Percentiles rank a stretch among this genome's conserved stretches.
phyloP scores from a whole-genome alignment of 495 filamentous ascomycete species.

The Talaromyces nanjingensis region DNA sequence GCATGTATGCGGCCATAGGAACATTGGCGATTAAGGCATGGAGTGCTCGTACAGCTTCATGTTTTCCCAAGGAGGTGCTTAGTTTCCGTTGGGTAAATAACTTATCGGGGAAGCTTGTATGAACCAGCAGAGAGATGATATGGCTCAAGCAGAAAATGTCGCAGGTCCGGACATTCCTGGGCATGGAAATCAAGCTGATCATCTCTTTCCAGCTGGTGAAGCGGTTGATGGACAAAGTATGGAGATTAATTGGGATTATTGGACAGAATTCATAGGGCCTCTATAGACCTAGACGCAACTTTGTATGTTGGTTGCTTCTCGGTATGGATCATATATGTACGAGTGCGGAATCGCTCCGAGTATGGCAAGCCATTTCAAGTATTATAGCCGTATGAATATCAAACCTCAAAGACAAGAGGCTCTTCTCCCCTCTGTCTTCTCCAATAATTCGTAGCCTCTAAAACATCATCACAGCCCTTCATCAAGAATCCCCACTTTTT shows the following conservation, averaged over 20 bases:
- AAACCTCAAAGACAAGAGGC: slow-evolving; percentile 9
- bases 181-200: neutral
- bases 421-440: slow-evolving; percentile 30
- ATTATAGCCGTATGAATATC: neutral
- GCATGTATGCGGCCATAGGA: neutral
- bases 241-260: neutral
- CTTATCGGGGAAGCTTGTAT: no score
- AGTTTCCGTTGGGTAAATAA: no score
- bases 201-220: neutral
- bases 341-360: neutral
- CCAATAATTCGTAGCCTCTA: slow-evolving; percentile 39
- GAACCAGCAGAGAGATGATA: no score
- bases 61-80: neutral
- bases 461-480: slow-evolving; percentile 21
- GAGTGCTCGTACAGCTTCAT: neutral
- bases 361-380: neutral
- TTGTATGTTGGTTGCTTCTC: neutral
- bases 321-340: neutral
- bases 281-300: neutral
- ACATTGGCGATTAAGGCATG: neutral
- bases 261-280: neutral
- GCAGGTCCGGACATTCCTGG: no score
- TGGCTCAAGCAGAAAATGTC: no score
- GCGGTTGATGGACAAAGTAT: neutral
- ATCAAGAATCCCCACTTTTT: slow-evolving; percentile 38